phyloP scores from a whole-genome alignment of 192 early-diverging fungal species.

The Gigaspora rosea region DNA sequence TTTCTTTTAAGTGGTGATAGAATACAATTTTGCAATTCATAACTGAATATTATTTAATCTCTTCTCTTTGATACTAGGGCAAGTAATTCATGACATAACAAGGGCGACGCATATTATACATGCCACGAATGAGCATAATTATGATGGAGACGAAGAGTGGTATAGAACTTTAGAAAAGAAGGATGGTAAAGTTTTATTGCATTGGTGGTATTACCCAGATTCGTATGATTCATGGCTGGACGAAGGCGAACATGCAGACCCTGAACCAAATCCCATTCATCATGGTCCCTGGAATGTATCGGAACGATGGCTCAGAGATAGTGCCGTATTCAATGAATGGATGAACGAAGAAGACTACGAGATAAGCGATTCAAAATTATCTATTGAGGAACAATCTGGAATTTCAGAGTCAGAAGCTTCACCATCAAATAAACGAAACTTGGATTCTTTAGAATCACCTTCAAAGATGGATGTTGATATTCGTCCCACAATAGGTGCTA shows the following conservation, averaged over 20 bases:
- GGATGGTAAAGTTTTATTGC: slow-evolving; percentile 63
- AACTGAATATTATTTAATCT: background rate
- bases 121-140: slow-evolving; percentile 41
- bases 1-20: background rate
- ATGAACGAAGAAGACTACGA: slow-evolving; percentile 91
- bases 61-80: slow-evolving; percentile 31
- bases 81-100: slow-evolving; percentile 26
- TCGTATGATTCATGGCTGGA: slow-evolving; percentile 77
- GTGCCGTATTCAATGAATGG: slow-evolving; percentile 74
- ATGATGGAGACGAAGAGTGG: slow-evolving; percentile 58
- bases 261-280: slow-evolving; percentile 62
- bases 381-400: slow-evolving; percentile 44
- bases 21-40: background rate
- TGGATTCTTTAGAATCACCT: slow-evolving; percentile 36
- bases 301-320: slow-evolving; percentile 75
- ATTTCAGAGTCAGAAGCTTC: slow-evolving; percentile 36
- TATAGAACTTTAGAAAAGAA: slow-evolving; percentile 62
- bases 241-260: slow-evolving; percentile 62
- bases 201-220: slow-evolving; percentile 84
- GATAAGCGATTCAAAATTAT: slow-evolving; percentile 20
- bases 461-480: slow-evolving; percentile 40
- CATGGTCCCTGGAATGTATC: slow-evolving; percentile 71
- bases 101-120: slow-evolving; percentile 55
- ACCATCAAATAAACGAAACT: slow-evolving; percentile 23
- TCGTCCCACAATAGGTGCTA: slow-evolving; percentile 36